These are phyloP conservation scores for Grigorovia yakushimaensis DNA, from an alignment of 805 yeast genomes.

Conservation along the genomic window DNA sequence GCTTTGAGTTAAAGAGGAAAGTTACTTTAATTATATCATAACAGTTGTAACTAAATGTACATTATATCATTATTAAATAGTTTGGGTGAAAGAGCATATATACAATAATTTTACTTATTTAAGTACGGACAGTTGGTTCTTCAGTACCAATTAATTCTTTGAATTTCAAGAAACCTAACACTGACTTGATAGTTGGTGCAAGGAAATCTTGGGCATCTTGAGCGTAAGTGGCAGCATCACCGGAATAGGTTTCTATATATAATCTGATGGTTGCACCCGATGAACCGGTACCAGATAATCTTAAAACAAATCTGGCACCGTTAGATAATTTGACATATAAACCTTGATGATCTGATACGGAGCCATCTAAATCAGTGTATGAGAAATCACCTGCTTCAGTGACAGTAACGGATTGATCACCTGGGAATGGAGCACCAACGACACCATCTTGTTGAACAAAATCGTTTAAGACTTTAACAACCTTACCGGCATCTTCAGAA, in stretches of 20 bases:
- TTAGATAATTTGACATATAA: constrained; percentile 69
- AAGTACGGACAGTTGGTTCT: constrained; percentile 85
- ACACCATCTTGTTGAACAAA: constrained; percentile 32
- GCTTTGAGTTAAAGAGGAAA: neutral
- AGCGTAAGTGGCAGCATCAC: constrained; percentile 41
- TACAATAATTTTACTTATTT: constrained; percentile 1
- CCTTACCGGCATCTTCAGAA: constrained; percentile 60
- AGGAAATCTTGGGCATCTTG: constrained; percentile 60
- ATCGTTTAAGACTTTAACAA: constrained; percentile 45
- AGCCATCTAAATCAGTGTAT: constrained; percentile 91
- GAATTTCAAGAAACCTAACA: constrained; percentile 61
- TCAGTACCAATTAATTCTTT: constrained; percentile 67
- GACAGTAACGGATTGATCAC: constrained; percentile 42
- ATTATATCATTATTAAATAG: neutral
- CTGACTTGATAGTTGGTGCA: constrained; percentile 47
- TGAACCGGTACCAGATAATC: constrained; percentile 95
- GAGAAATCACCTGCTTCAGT: constrained; percentile 78
- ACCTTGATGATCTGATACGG: constrained; percentile 82
- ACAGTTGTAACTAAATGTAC: neutral
- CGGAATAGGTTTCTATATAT: constrained; percentile 75
- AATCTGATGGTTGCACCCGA: constrained; percentile 95
- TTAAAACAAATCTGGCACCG: constrained; percentile 78
- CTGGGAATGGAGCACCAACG: constrained; percentile 43
- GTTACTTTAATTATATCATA: neutral
- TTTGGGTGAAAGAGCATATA: neutral